Evolutionary conservation across 2,329 filamentous ascomycete species (phyloP).

Genomic region (Aureobasidium sp.): DNA sequence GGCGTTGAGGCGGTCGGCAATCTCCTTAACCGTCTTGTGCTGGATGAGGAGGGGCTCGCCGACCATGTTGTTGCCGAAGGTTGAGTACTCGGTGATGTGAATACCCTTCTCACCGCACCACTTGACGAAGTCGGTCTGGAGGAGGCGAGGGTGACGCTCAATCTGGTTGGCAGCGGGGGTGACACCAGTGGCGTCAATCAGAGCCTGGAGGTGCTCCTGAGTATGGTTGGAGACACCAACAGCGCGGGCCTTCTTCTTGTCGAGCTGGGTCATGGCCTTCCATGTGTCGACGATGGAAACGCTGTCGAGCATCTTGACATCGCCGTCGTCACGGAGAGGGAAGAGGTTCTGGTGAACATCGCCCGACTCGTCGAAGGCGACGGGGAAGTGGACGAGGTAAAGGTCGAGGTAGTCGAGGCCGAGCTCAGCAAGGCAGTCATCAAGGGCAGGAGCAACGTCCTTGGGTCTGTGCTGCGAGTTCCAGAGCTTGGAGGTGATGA

Average conservation of each 20-base stretch:
- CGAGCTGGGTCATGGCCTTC: slow-evolving; percentile 50
- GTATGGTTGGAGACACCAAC: slow-evolving; percentile 74
- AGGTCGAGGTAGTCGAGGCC: slow-evolving; percentile 59
- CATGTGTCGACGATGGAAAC: slow-evolving; percentile 78
- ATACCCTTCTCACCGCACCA: slow-evolving; percentile 67
- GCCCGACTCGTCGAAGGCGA: slow-evolving; percentile 11
- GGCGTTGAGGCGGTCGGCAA: slow-evolving; percentile 50
- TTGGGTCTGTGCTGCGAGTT: slow-evolving; percentile 61
- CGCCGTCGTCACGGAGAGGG: slow-evolving; percentile 47
- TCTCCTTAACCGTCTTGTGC: slow-evolving; percentile 51
- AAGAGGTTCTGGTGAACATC: slow-evolving; percentile 42
- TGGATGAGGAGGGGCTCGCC: slow-evolving; percentile 43
- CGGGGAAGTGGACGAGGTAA: slow-evolving; percentile 55
- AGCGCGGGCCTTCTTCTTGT: slow-evolving; percentile 29
- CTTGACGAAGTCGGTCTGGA: slow-evolving; percentile 53
- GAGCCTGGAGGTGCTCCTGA: slow-evolving; percentile 68
- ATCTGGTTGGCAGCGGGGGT: slow-evolving; percentile 68
- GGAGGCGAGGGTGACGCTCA: slow-evolving; percentile 58
- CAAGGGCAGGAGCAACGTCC: slow-evolving; percentile 53
- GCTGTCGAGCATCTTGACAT: slow-evolving; percentile 57
- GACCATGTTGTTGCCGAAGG: slow-evolving; percentile 58
- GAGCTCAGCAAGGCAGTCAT: slow-evolving; percentile 50
- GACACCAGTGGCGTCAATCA: slow-evolving; percentile 57
- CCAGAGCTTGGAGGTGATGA: slow-evolving; percentile 74
- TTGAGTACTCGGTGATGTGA: slow-evolving; percentile 65